Base-by-base conservation (phyloP, 2,329 filamentous ascomycete species). In the Moelleriella libera region DNA sequence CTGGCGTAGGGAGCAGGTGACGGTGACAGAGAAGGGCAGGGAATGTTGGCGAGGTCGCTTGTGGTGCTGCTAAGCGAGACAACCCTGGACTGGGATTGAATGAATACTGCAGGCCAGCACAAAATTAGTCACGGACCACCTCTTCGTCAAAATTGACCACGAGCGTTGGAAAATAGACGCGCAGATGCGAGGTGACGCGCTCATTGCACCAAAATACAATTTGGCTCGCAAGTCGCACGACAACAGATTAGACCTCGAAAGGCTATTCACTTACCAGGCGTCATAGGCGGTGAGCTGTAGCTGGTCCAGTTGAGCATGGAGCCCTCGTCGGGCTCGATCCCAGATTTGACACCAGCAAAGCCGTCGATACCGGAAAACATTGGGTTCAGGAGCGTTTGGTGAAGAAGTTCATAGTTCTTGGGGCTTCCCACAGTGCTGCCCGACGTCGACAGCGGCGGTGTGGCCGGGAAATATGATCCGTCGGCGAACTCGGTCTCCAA, bases 371-470 rank as follows among this genome's bases (percentile, higher is more conserved):
- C 75, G 40, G 86, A 86, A 68, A 88, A 87, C 69, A 82, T 78
- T 52, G 82, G 82, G 67, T 87, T 86, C 63, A 89, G 72, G 2
- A 88, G 88, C n/a, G 88, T 94, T 21, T 21, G 21, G 53, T 85
- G 82, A 49, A 94, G 67, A 53, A 88, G 69, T 52, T 88, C 86
- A 61, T 75, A 83, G 64, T 76, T 83, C 52, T 83, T 83, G 46
- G 90, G 88, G 74, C 88, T 95, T 70, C 86, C 88, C 58, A 88
- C 83, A 48, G 78, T 81, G 72, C 88, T 95, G 54, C 85, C 84
- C 31, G 87, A 83, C 3, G 85, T 82, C 29, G 89, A 95, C 57
- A 96, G 75, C 43, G 88, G 85, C 45, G 89, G 89, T 21, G 89
- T 96, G 6, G 87, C 82, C 34, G 89, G 89, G 60, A 86, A 87